Conservation (phyloP, 2,329 filamentous ascomycete species). For the Dothideomycetidae sp. region DNA sequence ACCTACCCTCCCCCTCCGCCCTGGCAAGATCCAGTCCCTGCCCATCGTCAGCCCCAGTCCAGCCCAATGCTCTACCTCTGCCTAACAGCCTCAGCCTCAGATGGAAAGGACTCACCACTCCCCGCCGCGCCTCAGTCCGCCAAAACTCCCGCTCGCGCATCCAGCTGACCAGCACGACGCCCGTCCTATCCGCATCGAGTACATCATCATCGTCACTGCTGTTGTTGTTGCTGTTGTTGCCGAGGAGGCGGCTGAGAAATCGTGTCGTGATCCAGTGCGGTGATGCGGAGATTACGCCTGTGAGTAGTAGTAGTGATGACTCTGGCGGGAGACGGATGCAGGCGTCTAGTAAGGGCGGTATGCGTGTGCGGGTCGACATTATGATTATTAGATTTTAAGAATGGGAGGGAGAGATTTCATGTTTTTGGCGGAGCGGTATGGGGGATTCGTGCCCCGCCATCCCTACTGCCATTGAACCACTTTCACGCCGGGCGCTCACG, state of each 20-base stretch:
- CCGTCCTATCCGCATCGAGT: constrained; percentile 17
- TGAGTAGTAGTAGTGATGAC: constrained; percentile 50
- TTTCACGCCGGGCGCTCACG: not conserved
- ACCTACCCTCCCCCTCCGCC: constrained; percentile 41
- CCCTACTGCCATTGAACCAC: no score
- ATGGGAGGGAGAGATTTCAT: no score
- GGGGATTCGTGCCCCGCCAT: no score
- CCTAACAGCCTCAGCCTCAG: no score
- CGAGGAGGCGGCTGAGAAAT: constrained; percentile 35
- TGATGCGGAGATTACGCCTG: constrained; percentile 43
- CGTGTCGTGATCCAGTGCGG: constrained; percentile 43
- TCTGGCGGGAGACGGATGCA: constrained; percentile 46
- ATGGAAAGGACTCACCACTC: constrained; percentile 42
- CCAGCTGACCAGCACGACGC: constrained; percentile 67
- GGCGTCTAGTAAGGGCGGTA: constrained; percentile 50
- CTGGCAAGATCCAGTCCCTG: constrained; percentile 58
- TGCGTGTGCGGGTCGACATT: constrained; percentile 30
- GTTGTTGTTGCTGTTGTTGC: constrained; percentile 17
- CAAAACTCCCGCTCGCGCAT: constrained; percentile 67
- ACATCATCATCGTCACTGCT: constrained; percentile 14
- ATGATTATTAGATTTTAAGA: no score
- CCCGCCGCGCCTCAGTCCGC: constrained; percentile 52
- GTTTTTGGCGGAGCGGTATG: no score
- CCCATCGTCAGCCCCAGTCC: constrained; percentile 1
- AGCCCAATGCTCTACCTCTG: no score